Evolutionary conservation across 352 stramenopile genomes (phyloP), one percentile per base, ranked within the genome.

Genomic region (Globisporangium rhizosaccharum): DNA sequence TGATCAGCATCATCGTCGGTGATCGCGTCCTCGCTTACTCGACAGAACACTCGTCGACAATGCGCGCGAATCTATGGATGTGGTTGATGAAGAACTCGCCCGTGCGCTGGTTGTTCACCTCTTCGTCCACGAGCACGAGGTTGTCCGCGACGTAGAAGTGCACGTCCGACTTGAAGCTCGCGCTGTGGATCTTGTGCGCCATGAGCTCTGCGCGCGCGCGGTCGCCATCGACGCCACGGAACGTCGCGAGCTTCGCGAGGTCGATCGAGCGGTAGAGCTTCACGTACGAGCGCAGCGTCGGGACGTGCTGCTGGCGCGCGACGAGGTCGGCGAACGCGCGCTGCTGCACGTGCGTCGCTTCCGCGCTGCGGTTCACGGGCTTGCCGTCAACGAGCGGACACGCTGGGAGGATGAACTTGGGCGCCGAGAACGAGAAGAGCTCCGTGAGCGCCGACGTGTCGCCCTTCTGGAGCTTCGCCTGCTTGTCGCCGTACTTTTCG

Each of bases 181-280:
- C 71, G 60, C 69, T 73, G 53, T 90, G 73, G 46, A 87, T 70
- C 71, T 95, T 93, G 59, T 90, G 70, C 25, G 82, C 72, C 66
- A 95, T 87, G n/a, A 92, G 70, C 69, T 95, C 84, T 11, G 76
- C 73, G 46, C 82, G 82, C 37, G 85, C 77, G 14, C 71, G 63
- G 61, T 90, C 84, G 1, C 81, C 63, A 45, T 90, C 82, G 53
- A 95, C 73, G 53, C 82, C 85, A 37, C 83, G 83, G 77, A 98
- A 98, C 44, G 77, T 75, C 20, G 90, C 90, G 26, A 99, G 81
- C 77, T 99, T 99, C 42, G 82, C 84, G 39, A 98, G 70, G 44
- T 86, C 81, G 69, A 99, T 97, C 49, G 92, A 97, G 8, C 93
- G 97, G 78, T 99, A 99, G 8, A 99, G 76, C 66, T 97, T 98